phyloP scores from a whole-genome alignment of 2,329 filamentous ascomycete genomes.

The Sarocladiaceae sp. region DNA sequence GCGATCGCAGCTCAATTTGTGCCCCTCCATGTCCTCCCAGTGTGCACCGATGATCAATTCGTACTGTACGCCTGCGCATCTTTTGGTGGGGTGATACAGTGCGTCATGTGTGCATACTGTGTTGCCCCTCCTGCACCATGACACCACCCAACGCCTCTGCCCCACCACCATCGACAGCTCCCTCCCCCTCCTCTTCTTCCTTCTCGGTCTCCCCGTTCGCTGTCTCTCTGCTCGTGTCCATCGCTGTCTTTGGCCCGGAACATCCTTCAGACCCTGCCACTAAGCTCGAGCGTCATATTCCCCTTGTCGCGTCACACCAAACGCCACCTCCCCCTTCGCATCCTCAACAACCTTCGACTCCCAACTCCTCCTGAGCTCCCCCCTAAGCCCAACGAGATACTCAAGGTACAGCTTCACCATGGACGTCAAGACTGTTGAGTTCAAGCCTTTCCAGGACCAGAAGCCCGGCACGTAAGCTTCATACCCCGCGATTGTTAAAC shows the following conservation, averaged over 20 bases:
- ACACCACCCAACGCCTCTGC: constrained; percentile 8
- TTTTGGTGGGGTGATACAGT: neutral
- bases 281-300: neutral
- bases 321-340: constrained; percentile 1
- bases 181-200: constrained; percentile 2
- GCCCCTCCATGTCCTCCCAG: neutral
- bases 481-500: neutral
- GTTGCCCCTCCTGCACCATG: constrained; percentile 10
- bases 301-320: neutral
- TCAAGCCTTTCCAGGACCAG: constrained; percentile 88
- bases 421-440: constrained; percentile 65
- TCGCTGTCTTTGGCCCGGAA: neutral
- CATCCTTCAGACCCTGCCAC: constrained; percentile 3
- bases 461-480: constrained; percentile 90
- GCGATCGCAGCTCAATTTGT: neutral
- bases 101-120: neutral
- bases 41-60: neutral
- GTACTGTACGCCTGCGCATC: neutral
- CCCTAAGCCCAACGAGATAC: neutral
- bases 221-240: neutral
- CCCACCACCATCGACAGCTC: constrained; percentile 11
- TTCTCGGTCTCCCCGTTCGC: neutral
- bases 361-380: constrained; percentile 10
- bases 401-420: constrained; percentile 45
- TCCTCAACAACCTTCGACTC: constrained; percentile 4